A percentile compares a stretch with the other conserved stretches of the same genome.
These are phyloP conservation scores for Halenospora varia DNA, from an alignment of 495 filamentous ascomycete genomes.

Conservation along the genomic window DNA sequence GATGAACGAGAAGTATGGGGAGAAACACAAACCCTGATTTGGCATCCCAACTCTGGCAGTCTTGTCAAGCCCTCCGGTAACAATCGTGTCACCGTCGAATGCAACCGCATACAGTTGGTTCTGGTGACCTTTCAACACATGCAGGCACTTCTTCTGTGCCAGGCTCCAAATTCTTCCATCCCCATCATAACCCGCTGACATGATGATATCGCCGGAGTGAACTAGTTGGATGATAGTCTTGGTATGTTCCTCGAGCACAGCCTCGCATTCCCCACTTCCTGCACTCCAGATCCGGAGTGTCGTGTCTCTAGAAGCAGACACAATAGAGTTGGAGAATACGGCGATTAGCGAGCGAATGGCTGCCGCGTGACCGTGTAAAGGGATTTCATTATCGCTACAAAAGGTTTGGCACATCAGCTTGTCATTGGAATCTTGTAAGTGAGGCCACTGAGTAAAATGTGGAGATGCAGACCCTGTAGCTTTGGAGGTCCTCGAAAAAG, in stretches of 20 bases:
- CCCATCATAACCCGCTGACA: background rate
- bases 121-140: too few species aligned
- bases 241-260: background rate
- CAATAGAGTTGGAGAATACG: background rate
- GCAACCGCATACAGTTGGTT: too few species aligned
- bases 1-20: background rate
- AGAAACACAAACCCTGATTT: background rate
- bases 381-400: background rate
- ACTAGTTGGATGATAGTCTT: background rate
- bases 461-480: too few species aligned
- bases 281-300: background rate
- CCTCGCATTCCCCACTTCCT: background rate
- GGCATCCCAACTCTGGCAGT: too few species aligned
- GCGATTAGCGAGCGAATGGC: background rate
- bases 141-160: too few species aligned
- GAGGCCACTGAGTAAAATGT: too few species aligned
- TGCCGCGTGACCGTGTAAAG: background rate
- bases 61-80: too few species aligned
- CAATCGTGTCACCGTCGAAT: too few species aligned
- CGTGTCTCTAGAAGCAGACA: background rate
- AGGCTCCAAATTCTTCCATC: too few species aligned
- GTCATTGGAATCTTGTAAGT: too few species aligned
- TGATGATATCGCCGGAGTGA: background rate
- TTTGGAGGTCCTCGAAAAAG: too few species aligned
- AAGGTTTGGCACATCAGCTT: background rate